Evolutionary conservation across 2,329 filamentous ascomycete species (phyloP).

Genomic region (Madurella fahalii): DNA sequence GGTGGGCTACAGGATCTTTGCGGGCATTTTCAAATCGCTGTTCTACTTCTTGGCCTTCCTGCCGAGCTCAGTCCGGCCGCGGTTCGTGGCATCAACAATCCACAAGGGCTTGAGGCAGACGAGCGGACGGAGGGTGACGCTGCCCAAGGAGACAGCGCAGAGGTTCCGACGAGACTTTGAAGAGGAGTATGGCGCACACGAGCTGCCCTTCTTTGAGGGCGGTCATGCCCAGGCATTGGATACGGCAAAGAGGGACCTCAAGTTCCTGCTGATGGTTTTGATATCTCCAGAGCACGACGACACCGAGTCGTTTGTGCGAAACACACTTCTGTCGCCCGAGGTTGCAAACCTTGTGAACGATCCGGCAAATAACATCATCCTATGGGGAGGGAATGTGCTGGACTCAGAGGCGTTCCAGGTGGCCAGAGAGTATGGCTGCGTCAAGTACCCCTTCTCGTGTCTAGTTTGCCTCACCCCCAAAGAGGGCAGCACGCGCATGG

Average conservation of each 20-base stretch:
- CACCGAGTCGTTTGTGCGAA: slow-evolving; percentile 72
- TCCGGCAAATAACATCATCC: slow-evolving; percentile 70
- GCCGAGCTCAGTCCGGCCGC: slow-evolving; percentile 59
- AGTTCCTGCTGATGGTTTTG: slow-evolving; percentile 84
- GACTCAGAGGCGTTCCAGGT: slow-evolving; percentile 95
- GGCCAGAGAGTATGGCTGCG: slow-evolving; percentile 78
- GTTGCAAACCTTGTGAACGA: slow-evolving; percentile 72
- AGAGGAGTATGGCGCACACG: slow-evolving; percentile 76
- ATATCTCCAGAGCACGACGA: slow-evolving; percentile 94
- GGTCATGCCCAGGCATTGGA: slow-evolving; percentile 92
- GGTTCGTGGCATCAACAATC: slow-evolving; percentile 51
- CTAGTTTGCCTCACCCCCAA: slow-evolving; percentile 84
- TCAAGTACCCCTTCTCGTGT: slow-evolving; percentile 87
- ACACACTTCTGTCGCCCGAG: slow-evolving; percentile 74
- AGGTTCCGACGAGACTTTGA: slow-evolving; percentile 91
- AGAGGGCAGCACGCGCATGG: slow-evolving; percentile 83
- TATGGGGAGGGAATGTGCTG: slow-evolving; percentile 91
- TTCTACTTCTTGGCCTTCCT: slow-evolving; percentile 78
- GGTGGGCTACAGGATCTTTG: slow-evolving; percentile 68
- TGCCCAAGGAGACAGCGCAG: slow-evolving; percentile 81
- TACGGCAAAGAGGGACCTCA: slow-evolving; percentile 81
- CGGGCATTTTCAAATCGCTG: slow-evolving; percentile 66
- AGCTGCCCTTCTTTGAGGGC: slow-evolving; percentile 76
- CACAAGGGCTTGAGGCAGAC: slow-evolving; percentile 54
- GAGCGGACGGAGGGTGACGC: slow-evolving; percentile 68